Conservation (phyloP, 1,284 basidiomycete species). For the Cutaneotrichosporon mucoides region DNA sequence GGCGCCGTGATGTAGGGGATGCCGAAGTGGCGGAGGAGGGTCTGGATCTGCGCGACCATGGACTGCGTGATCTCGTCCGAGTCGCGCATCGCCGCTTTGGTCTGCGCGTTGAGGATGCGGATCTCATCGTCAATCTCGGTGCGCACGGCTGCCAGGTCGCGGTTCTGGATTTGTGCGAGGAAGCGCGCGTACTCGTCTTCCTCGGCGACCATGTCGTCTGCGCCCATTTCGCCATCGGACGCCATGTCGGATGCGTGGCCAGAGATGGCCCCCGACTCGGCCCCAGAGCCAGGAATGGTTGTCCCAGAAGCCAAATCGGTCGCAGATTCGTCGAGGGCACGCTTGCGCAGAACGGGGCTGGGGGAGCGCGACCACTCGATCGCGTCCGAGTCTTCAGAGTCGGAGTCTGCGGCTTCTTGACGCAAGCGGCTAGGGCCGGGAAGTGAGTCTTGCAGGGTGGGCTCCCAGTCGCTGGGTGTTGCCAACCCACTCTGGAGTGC, state of each 20-base stretch:
- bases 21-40: constrained; percentile 87
- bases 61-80: constrained; percentile 92
- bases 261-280: not conserved
- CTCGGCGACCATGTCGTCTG: constrained; percentile 65
- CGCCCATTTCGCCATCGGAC: constrained; percentile 59
- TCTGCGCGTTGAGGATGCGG: constrained; percentile 69
- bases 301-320: too few relatives aligned
- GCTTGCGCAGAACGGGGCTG: constrained; percentile 25
- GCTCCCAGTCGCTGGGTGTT: not conserved
- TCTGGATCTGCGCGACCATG: constrained; percentile 95
- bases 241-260: constrained; percentile 15
- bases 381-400: constrained; percentile 25
- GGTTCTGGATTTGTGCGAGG: constrained; percentile 80
- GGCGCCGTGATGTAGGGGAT: constrained; percentile 98
- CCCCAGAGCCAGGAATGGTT: too few relatives aligned
- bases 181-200: constrained; percentile 89
- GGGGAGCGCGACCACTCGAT: constrained; percentile 47
- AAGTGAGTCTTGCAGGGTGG: constrained; percentile 1
- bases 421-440: not conserved
- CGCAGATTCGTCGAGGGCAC: not conserved
- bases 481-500: too few relatives aligned
- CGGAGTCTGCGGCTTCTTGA: not conserved
- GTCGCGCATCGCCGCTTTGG: constrained; percentile 83
- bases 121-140: constrained; percentile 93
- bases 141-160: constrained; percentile 71